Conservation (phyloP, 73 alveolate genomes). For the Paramecium pentaurelia region DNA sequence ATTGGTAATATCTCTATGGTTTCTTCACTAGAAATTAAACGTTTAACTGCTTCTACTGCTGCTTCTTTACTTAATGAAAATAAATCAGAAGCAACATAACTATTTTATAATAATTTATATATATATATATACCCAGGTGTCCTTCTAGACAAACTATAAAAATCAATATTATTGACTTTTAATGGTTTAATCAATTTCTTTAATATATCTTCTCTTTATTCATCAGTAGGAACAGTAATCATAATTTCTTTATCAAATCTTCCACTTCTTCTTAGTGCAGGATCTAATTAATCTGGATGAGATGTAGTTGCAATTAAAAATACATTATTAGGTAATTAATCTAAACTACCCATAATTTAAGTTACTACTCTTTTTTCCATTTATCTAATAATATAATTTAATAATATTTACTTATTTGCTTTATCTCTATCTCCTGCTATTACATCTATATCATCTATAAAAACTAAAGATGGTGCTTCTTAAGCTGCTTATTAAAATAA, state of each 20-base stretch:
- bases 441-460: slow-evolving; percentile 98
- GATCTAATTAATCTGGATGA: slow-evolving; percentile 96
- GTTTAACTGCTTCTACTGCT: slow-evolving; percentile 78
- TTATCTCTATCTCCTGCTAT: slow-evolving; percentile 98
- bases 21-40: slow-evolving; percentile 35
- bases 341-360: slow-evolving; percentile 95
- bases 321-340: slow-evolving; percentile 83
- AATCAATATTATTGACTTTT: slow-evolving; percentile 73
- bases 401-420: slow-evolving; percentile 79
- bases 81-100: slow-evolving; percentile 98
- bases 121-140: slow-evolving; percentile 91
- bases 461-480: slow-evolving; percentile 95
- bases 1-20: slow-evolving; percentile 65
- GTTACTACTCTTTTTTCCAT: slow-evolving; percentile 99
- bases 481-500: slow-evolving; percentile 91
- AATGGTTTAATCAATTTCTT: slow-evolving; percentile 74
- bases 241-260: slow-evolving; percentile 99
- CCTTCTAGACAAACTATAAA: slow-evolving; percentile 84
- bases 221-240: slow-evolving; percentile 96
- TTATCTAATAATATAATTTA: neutral
- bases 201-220: slow-evolving; percentile 83
- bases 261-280: slow-evolving; percentile 98
- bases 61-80: slow-evolving; percentile 89
- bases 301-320: slow-evolving; percentile 79
- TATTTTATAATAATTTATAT: neutral